phyloP scores from a whole-genome alignment of 2,329 filamentous ascomycete genomes.

The Paraphaeosphaeria minitans region DNA sequence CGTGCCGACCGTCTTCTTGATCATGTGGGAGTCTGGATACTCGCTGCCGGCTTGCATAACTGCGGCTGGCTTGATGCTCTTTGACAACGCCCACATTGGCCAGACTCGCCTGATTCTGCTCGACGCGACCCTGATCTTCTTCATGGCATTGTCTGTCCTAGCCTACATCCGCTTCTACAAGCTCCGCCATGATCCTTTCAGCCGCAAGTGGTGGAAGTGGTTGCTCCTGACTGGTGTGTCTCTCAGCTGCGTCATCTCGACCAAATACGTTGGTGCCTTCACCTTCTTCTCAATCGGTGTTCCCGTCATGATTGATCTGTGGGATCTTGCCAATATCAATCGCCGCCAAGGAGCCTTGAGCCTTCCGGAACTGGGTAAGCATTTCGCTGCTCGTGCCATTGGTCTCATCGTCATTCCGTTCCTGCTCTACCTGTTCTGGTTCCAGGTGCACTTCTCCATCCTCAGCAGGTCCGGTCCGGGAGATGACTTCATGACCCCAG shows the following conservation, averaged over 20 bases:
- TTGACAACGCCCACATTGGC: slow-evolving; percentile 97
- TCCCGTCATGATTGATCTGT: slow-evolving; percentile 91
- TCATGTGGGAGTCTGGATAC: slow-evolving; percentile 99
- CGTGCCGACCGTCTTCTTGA: slow-evolving; percentile 90
- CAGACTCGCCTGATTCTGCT: slow-evolving; percentile 95
- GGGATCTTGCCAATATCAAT: slow-evolving; percentile 91
- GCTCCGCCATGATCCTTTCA: slow-evolving; percentile 84
- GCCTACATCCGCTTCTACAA: slow-evolving; percentile 99
- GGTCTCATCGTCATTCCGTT: slow-evolving; percentile 91
- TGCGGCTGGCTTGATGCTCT: slow-evolving; percentile 82
- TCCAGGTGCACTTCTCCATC: slow-evolving; percentile 97
- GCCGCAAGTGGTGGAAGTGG: slow-evolving; percentile 99
- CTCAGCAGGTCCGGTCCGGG: slow-evolving; percentile 87
- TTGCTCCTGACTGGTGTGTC: slow-evolving; percentile 91
- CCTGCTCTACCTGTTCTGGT: slow-evolving; percentile 99
- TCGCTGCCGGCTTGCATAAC: slow-evolving; percentile 90
- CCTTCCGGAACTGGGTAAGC: slow-evolving; percentile 80
- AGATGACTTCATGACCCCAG: slow-evolving; percentile 98
- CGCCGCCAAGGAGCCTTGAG: slow-evolving; percentile 79
- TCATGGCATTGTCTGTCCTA: slow-evolving; percentile 93
- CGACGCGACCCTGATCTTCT: slow-evolving; percentile 90
- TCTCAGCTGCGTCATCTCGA: slow-evolving; percentile 96
- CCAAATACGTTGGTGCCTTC: slow-evolving; percentile 96
- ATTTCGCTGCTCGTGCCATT: slow-evolving; percentile 85
- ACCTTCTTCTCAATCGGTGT: slow-evolving; percentile 97